Percentiles rank a stretch among this genome's conserved stretches.
Conservation (phyloP, 2,329 filamentous ascomycete species). For the Cercospora beticola region DNA sequence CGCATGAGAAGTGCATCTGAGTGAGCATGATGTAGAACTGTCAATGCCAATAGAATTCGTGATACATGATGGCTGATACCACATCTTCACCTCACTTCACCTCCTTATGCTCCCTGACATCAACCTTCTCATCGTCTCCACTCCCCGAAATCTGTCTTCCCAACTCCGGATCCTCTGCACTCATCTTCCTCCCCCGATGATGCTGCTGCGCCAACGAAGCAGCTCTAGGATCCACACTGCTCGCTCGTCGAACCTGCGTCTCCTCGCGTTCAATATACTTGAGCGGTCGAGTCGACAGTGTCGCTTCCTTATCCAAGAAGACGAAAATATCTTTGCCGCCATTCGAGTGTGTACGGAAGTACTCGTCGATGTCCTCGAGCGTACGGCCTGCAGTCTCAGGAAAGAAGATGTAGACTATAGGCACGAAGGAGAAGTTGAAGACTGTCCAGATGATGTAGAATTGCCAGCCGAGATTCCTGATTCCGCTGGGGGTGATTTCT, state of each 20-base stretch:
- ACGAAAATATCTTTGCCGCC: conserved; percentile 44
- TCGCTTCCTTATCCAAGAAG: conserved; percentile 50
- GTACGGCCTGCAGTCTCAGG: conserved; percentile 38
- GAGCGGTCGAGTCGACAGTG: conserved; percentile 47
- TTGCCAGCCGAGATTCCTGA: conserved; percentile 34
- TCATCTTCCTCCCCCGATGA: conserved; percentile 11
- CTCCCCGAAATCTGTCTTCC: background rate
- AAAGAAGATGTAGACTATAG: conserved; percentile 45
- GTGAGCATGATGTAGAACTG: background rate
- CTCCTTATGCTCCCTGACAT: conserved; percentile 7
- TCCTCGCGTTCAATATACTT: conserved; percentile 52
- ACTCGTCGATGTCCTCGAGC: conserved; percentile 37
- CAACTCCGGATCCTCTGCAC: conserved; percentile 8
- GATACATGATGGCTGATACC: background rate
- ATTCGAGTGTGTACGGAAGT: conserved; percentile 28
- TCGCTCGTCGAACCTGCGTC: conserved; percentile 38
- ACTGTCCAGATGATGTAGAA: conserved; percentile 51
- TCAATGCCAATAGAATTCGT: background rate
- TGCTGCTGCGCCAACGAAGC: conserved; percentile 26
- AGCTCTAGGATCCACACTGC: conserved; percentile 38
- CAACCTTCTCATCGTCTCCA: conserved; percentile 7
- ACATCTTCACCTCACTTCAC: background rate
- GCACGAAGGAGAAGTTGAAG: conserved; percentile 52
- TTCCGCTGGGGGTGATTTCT: conserved; percentile 36
- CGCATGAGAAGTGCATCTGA: background rate